Evolutionary conservation across 768 basidiomycete species (phyloP).

Genomic region (Gyrodon lividus): DNA sequence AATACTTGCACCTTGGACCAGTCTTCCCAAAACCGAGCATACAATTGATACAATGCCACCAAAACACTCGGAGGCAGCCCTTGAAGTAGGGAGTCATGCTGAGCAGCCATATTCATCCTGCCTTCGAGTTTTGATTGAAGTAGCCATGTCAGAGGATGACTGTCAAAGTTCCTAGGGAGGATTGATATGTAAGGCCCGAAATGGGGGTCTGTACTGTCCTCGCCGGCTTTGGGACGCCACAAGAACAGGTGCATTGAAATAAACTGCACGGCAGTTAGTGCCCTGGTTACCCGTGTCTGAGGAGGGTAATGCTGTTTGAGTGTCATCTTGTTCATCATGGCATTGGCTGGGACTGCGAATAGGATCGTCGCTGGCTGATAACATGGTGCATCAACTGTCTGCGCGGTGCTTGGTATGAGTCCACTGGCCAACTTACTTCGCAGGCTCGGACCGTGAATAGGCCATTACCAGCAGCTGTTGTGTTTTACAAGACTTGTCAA

Average conservation of each 20-base stretch:
- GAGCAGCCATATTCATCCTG: neutral
- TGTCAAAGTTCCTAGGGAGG: conserved; percentile 69
- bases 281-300: conserved; percentile 11
- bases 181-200: conserved; percentile 80
- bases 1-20: conserved; percentile 52
- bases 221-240: conserved; percentile 48
- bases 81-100: conserved; percentile 36
- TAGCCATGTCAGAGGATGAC: conserved; percentile 83
- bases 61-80: conserved; percentile 49
- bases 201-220: conserved; percentile 48
- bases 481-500: conserved; percentile 6
- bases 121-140: conserved; percentile 29
- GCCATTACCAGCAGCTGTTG: conserved; percentile 65
- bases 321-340: conserved; percentile 73
- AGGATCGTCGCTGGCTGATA: conserved; percentile 54
- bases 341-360: conserved; percentile 67
- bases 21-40: conserved; percentile 53
- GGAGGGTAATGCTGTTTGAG: conserved; percentile 58
- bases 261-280: conserved; percentile 66
- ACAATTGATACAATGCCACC: conserved; percentile 41
- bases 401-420: neutral
- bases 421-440: conserved; percentile 35
- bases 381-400: neutral
- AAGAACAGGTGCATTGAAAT: conserved; percentile 80
- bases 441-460: conserved; percentile 53